Conservation (phyloP, 306 rosid genomes). For the Rubus parviflorus region DNA sequence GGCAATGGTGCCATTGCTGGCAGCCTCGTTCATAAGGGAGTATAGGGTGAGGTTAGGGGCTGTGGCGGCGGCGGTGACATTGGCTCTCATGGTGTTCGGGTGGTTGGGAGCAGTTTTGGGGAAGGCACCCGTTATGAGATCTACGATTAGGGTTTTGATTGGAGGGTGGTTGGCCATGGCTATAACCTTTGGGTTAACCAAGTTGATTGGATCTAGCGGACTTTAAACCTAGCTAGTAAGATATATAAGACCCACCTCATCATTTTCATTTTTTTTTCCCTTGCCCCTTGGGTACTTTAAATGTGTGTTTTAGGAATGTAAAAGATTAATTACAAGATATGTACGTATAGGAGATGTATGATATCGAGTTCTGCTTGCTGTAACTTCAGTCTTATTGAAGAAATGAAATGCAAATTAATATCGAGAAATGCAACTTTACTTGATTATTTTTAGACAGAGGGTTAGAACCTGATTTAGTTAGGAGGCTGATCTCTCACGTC, state of each 20-base stretch:
- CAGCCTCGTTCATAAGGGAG: constrained; percentile 72
- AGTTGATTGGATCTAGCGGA: constrained; percentile 73
- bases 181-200: constrained; percentile 75
- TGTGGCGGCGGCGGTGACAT: constrained; percentile 61
- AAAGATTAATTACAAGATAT: not conserved
- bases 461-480: too few species aligned
- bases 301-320: not conserved
- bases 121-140: constrained; percentile 54
- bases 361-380: not conserved
- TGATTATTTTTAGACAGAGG: too few species aligned
- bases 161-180: constrained; percentile 98
- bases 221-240: constrained; percentile 24
- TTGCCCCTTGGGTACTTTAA: not conserved
- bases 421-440: not conserved
- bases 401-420: not conserved
- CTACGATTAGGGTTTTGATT: constrained; percentile 55
- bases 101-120: constrained; percentile 78
- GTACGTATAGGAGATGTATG: not conserved
- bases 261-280: not conserved
- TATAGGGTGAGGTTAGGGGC: constrained; percentile 59
- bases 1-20: constrained; percentile 81
- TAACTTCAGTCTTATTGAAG: not conserved
- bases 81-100: constrained; percentile 71
- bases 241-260: not conserved
- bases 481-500: too few species aligned